Evolutionary conservation across 1,284 basidiomycete genomes (phyloP).

Genomic region (Ustilago tritici): DNA sequence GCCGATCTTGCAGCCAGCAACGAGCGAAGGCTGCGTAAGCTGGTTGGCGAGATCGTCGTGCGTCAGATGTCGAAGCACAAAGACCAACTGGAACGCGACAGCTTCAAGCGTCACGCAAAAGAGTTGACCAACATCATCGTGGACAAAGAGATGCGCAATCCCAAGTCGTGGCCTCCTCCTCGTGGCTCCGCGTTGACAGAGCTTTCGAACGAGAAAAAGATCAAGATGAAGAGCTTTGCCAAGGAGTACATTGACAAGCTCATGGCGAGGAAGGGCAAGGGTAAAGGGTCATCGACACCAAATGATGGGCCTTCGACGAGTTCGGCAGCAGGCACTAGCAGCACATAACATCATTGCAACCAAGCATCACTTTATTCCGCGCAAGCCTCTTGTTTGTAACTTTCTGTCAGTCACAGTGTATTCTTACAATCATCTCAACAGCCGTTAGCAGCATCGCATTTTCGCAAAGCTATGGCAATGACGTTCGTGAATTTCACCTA

Average conservation of each 20-base stretch:
- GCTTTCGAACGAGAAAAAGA: conserved; percentile 84
- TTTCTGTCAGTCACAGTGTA: conserved; percentile 13
- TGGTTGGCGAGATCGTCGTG: conserved; percentile 90
- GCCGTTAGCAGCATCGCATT: neutral
- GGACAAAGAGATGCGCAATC: conserved; percentile 88
- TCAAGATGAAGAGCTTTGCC: conserved; percentile 92
- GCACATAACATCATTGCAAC: neutral
- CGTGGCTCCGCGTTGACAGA: conserved; percentile 64
- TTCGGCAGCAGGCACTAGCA: conserved; percentile 13
- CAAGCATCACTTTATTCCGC: neutral
- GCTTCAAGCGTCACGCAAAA: conserved; percentile 94
- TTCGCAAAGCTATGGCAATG: neutral
- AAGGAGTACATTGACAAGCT: conserved; percentile 77
- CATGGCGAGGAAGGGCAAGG: conserved; percentile 39
- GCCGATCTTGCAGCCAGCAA: conserved; percentile 25
- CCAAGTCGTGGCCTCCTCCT: conserved; percentile 73
- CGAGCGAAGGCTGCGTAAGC: conserved; percentile 76
- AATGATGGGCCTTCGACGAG: conserved; percentile 4
- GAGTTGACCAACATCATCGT: conserved; percentile 86
- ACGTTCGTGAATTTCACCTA: neutral
- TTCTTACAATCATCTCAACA: conserved; percentile 11
- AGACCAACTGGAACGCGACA: conserved; percentile 81
- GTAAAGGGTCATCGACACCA: conserved; percentile 6
- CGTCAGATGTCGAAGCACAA: conserved; percentile 90
- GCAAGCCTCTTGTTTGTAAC: neutral